Evolutionary conservation across 805 yeast species (phyloP).

Genomic region (Dipodascopsis uninucleata): DNA sequence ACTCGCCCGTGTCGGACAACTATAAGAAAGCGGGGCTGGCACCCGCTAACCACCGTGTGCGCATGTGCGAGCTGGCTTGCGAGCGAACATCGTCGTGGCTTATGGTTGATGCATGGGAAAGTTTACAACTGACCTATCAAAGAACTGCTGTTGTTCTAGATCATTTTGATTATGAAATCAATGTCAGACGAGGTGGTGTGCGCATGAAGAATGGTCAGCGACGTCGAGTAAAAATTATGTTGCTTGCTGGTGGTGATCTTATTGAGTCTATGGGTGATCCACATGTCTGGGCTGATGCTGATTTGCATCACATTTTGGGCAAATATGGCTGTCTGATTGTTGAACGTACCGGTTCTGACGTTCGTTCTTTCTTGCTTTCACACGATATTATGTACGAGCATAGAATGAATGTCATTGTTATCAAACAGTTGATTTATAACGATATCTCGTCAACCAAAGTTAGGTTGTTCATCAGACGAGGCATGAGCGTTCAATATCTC

Average conservation of each 20-base stretch:
- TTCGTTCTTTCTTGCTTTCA: slow-evolving; percentile 80
- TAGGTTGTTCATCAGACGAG: slow-evolving; percentile 83
- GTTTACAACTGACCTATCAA: slow-evolving; percentile 83
- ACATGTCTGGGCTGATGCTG: slow-evolving; percentile 97
- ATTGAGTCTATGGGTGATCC: slow-evolving; percentile 99
- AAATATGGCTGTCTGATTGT: slow-evolving; percentile 94
- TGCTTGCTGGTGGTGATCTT: slow-evolving; percentile 95
- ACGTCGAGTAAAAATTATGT: slow-evolving; percentile 89
- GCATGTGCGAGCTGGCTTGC: slow-evolving; percentile 98
- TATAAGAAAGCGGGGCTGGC: slow-evolving; percentile 93
- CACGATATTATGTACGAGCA: slow-evolving; percentile 98
- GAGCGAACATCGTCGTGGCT: slow-evolving; percentile 96
- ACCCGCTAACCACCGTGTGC: slow-evolving; percentile 78
- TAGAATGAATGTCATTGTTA: slow-evolving; percentile 79
- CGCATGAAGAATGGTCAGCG: slow-evolving; percentile 43
- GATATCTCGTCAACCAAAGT: slow-evolving; percentile 95
- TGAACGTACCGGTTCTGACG: slow-evolving; percentile 95
- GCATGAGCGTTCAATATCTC: slow-evolving; percentile 94
- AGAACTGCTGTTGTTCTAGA: slow-evolving; percentile 94
- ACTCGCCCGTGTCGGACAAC: slow-evolving; percentile 81
- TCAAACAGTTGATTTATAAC: slow-evolving; percentile 92
- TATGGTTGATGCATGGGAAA: slow-evolving; percentile 99
- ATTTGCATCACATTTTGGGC: slow-evolving; percentile 90
- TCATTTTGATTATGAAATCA: slow-evolving; percentile 93
- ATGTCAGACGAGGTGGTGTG: slow-evolving; percentile 85